Percentiles rank a stretch among this genome's conserved stretches.
Conservation (phyloP, 2,329 filamentous ascomycete genomes). For the Botryotinia calthae region DNA sequence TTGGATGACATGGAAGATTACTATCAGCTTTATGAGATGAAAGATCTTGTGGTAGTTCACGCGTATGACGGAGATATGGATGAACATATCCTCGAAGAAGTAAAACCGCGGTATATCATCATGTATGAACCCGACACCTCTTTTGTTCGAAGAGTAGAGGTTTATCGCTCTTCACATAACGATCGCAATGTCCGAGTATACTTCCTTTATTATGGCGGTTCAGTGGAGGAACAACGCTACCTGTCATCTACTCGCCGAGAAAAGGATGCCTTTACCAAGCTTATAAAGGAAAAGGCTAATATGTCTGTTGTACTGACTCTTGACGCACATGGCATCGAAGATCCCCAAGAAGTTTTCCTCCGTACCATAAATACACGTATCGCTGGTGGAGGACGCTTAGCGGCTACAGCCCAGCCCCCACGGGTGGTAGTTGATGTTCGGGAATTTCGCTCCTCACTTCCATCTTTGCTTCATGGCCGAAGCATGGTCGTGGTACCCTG, state of each 20-base stretch:
- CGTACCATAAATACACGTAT: conserved; percentile 96
- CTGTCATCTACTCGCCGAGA: conserved; percentile 86
- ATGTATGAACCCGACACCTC: conserved; percentile 98
- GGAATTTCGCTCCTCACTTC: conserved; percentile 90
- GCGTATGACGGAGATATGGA: conserved; percentile 95
- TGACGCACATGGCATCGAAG: conserved; percentile 66
- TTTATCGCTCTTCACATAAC: conserved; percentile 91
- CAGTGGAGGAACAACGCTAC: conserved; percentile 93
- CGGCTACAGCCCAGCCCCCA: conserved; percentile 81
- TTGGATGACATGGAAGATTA: conserved; percentile 89
- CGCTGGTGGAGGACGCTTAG: conserved; percentile 82
- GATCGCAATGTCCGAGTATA: conserved; percentile 88
- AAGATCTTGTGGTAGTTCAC: conserved; percentile 83
- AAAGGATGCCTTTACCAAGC: conserved; percentile 91
- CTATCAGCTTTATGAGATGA: conserved; percentile 88
- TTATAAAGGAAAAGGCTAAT: conserved; percentile 89
- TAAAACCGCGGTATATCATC: conserved; percentile 89
- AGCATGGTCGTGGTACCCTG: conserved; percentile 88
- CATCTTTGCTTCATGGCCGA: conserved; percentile 85
- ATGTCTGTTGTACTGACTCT: conserved; percentile 87
- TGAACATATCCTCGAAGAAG: conserved; percentile 92
- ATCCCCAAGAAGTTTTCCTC: conserved; percentile 87
- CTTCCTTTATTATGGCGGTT: conserved; percentile 93
- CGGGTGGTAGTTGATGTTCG: conserved; percentile 93
- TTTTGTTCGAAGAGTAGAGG: conserved; percentile 91